A percentile compares a stretch with the other conserved stretches of the same genome.
phyloP scores from a whole-genome alignment of 257 asterid genomes.

The Thymus mandschuricus region DNA sequence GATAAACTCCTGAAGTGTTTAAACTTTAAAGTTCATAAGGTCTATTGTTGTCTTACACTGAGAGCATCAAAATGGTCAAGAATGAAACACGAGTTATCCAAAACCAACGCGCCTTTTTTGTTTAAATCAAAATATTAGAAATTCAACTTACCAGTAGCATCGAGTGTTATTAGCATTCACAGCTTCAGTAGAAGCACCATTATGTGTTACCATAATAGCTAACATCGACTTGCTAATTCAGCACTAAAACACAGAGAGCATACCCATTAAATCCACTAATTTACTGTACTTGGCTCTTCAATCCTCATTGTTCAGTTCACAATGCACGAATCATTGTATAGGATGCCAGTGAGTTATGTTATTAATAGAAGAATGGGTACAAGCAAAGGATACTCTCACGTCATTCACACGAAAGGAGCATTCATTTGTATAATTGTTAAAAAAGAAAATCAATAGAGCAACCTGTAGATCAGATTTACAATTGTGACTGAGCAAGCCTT shows the following conservation, averaged over 20 bases:
- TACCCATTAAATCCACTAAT: slow-evolving; percentile 4
- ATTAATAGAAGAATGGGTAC: background rate
- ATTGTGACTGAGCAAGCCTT: no score
- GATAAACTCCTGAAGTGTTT: no score
- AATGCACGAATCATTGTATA: slow-evolving; percentile 6
- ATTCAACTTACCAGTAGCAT: no score
- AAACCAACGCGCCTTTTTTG: no score
- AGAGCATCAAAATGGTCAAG: no score
- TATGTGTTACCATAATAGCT: background rate
- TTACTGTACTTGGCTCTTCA: background rate
- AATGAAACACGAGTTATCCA: no score
- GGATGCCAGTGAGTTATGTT: background rate
- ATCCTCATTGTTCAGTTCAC: slow-evolving; percentile 2
- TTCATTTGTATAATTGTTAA: background rate
- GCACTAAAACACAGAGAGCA: background rate
- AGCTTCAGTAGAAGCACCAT: no score
- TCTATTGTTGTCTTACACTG: no score
- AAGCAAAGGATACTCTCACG: slow-evolving; percentile 1
- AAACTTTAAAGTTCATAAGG: no score
- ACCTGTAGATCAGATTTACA: background rate
- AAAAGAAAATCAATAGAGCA: background rate
- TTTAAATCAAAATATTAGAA: no score
- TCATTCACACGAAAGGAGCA: background rate
- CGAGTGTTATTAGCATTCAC: no score
- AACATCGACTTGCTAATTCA: slow-evolving; percentile 1